Percentiles rank a stretch among this genome's conserved stretches.
Evolutionary conservation across 2,329 filamentous ascomycete genomes (phyloP).

Genomic region (Ceratocystis variospora): DNA sequence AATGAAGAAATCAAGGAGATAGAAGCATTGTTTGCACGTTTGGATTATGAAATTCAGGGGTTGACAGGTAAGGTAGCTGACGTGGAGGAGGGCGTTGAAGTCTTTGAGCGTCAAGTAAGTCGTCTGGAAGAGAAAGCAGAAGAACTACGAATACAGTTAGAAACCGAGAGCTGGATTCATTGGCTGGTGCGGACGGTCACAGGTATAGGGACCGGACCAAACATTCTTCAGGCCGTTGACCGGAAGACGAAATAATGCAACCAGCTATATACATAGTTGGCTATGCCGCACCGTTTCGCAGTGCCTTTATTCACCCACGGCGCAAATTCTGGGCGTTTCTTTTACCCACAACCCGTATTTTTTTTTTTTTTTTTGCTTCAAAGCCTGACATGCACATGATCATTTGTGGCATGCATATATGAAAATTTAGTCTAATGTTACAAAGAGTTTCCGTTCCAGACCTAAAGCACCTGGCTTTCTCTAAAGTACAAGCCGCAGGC

Average conservation of each 20-base stretch:
- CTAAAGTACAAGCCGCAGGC: not conserved
- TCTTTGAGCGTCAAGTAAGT: constrained; percentile 66
- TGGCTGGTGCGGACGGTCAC: constrained; percentile 51
- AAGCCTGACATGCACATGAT: not conserved
- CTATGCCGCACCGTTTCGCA: not conserved
- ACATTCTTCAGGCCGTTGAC: constrained; percentile 32
- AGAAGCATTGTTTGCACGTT: constrained; percentile 65
- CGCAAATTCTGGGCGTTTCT: too few relatives aligned
- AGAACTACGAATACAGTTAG: constrained; percentile 47
- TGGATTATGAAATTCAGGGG: constrained; percentile 82
- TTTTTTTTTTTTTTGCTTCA: not conserved
- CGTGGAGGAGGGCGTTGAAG: constrained; percentile 65
- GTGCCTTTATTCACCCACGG: too few relatives aligned
- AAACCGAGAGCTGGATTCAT: constrained; percentile 49
- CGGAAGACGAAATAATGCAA: constrained; percentile 6
- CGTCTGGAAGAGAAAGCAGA: constrained; percentile 54
- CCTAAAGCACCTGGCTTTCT: constrained; percentile 2
- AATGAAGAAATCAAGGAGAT: constrained; percentile 63
- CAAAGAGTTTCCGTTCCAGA: constrained; percentile 11
- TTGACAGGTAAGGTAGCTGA: constrained; percentile 72
- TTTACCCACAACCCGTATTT: too few relatives aligned
- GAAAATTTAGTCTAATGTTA: constrained; percentile 18
- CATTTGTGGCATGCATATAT: not conserved
- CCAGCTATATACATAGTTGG: not conserved
- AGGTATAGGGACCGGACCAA: constrained; percentile 46